A percentile compares a stretch with the other conserved stretches of the same genome.
These are phyloP conservation scores for Ascochyta fabae DNA, from an alignment of 2,329 filamentous ascomycete species.

Conservation along the genomic window DNA sequence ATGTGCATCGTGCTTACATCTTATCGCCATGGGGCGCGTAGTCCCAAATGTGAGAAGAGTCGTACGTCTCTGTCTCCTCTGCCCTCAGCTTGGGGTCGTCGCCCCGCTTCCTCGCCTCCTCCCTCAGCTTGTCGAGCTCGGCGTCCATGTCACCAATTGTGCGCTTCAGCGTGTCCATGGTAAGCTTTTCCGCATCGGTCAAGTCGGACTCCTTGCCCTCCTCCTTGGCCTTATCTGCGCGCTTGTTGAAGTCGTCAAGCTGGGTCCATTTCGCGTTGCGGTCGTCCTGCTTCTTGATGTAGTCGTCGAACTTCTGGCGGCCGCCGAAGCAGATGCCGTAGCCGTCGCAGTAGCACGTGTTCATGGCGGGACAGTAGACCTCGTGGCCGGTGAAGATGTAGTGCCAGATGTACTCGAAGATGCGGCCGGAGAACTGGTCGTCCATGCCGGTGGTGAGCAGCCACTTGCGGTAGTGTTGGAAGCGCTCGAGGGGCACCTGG, in stretches of 20 bases:
- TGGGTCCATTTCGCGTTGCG: conserved; percentile 51
- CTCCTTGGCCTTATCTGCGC: conserved; percentile 43
- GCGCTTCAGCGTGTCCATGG: conserved; percentile 29
- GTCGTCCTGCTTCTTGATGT: conserved; percentile 55
- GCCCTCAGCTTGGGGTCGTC: conserved; percentile 39
- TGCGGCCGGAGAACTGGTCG: conserved; percentile 47
- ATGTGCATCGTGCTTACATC: conserved; percentile 5
- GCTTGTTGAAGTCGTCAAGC: conserved; percentile 49
- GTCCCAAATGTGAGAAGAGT: conserved; percentile 46
- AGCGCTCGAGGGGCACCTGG: conserved; percentile 58
- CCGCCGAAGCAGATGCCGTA: conserved; percentile 68
- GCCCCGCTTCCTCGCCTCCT: conserved; percentile 43
- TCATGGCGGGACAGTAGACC: conserved; percentile 48
- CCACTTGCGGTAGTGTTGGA: conserved; percentile 62
- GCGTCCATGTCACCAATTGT: conserved; percentile 33
- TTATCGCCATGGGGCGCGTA: conserved; percentile 38
- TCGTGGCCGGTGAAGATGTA: conserved; percentile 51
- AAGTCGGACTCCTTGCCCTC: conserved; percentile 31
- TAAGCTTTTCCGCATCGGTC: conserved; percentile 28
- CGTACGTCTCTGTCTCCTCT: conserved; percentile 45
- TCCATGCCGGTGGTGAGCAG: conserved; percentile 49
- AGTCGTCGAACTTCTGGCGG: conserved; percentile 57
- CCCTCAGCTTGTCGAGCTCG: conserved; percentile 37
- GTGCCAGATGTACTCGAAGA: conserved; percentile 52
- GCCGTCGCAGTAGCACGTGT: conserved; percentile 66